Evolutionary conservation across 2,329 filamentous ascomycete species (phyloP).

Genomic region (Pseudogymnoascus sp.): DNA sequence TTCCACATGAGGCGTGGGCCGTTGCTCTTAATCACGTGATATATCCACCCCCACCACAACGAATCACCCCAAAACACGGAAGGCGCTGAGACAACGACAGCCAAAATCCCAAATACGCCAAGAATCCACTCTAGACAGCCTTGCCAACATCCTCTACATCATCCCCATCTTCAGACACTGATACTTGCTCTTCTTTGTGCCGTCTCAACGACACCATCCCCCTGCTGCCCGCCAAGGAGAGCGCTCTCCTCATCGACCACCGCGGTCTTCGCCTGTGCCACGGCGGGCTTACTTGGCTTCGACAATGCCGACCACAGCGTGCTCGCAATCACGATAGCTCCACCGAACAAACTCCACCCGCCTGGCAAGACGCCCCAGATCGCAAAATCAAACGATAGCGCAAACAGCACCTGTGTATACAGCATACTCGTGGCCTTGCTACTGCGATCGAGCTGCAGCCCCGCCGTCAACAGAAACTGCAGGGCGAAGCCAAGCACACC

Average conservation of each 20-base stretch:
- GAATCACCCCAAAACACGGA: not conserved
- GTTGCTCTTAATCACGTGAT: not conserved
- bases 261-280: not conserved
- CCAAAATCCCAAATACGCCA: not conserved
- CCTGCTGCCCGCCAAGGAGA: slow-evolving; percentile 18
- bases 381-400: slow-evolving; percentile 30
- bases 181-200: slow-evolving; percentile 18
- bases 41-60: not conserved
- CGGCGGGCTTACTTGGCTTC: slow-evolving; percentile 15
- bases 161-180: slow-evolving; percentile 9
- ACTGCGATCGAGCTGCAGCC: slow-evolving; percentile 42
- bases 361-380: slow-evolving; percentile 27
- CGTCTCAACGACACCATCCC: slow-evolving; percentile 16
- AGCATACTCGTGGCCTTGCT: slow-evolving; percentile 49
- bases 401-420: slow-evolving; percentile 63
- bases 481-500: slow-evolving; percentile 69
- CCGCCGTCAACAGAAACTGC: slow-evolving; percentile 79
- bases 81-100: not conserved
- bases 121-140: not conserved
- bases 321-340: slow-evolving; percentile 25
- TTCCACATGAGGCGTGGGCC: not conserved
- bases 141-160: not conserved
- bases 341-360: slow-evolving; percentile 25
- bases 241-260: slow-evolving; percentile 25
- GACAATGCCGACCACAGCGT: slow-evolving; percentile 27